Percentiles rank a stretch among this genome's conserved stretches.
phyloP scores from a whole-genome alignment of 768 basidiomycete genomes.

The Crassisporium funariophilum region DNA sequence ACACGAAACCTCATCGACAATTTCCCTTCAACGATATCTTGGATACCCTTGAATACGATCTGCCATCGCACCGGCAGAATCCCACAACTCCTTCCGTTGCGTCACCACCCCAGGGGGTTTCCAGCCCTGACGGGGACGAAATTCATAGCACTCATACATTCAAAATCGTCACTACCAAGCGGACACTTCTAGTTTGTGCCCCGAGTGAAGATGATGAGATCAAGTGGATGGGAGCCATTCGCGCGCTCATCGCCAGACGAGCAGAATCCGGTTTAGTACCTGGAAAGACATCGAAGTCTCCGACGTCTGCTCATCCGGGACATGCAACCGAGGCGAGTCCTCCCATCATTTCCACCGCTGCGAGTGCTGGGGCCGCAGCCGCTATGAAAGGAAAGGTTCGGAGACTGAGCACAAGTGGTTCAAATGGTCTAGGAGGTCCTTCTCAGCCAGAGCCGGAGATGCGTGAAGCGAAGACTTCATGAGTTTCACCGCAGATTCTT shows the following conservation, averaged over 20 bases:
- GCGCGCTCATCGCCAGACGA: conserved; percentile 84
- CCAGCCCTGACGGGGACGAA: conserved; percentile 44
- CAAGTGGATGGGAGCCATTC: conserved; percentile 94
- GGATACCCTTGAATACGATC: conserved; percentile 88
- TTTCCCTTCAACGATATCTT: conserved; percentile 85
- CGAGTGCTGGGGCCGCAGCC: conserved; percentile 21
- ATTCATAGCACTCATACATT: conserved; percentile 67
- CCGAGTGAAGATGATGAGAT: conserved; percentile 98
- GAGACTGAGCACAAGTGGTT: conserved; percentile 46
- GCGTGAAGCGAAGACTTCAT: conserved; percentile 18
- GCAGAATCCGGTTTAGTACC: conserved; percentile 52
- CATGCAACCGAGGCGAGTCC: conserved; percentile 5
- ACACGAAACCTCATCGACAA: conserved; percentile 84
- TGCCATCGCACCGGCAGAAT: conserved; percentile 55
- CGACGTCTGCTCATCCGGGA: conserved; percentile 13
- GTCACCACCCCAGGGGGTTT: conserved; percentile 36
- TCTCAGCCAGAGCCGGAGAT: conserved; percentile 10
- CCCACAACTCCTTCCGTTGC: conserved; percentile 35
- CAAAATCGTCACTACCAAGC: conserved; percentile 95
- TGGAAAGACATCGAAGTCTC: conserved; percentile 41
- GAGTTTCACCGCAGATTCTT: neutral
- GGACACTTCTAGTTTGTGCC: conserved; percentile 86
- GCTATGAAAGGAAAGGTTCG: conserved; percentile 50
- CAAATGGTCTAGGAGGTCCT: conserved; percentile 11
- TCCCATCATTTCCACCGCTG: conserved; percentile 1